A percentile compares a stretch with the other conserved stretches of the same genome.
Conservation (phyloP, 1,284 basidiomycete genomes). For the Violaceomyces palustris region DNA sequence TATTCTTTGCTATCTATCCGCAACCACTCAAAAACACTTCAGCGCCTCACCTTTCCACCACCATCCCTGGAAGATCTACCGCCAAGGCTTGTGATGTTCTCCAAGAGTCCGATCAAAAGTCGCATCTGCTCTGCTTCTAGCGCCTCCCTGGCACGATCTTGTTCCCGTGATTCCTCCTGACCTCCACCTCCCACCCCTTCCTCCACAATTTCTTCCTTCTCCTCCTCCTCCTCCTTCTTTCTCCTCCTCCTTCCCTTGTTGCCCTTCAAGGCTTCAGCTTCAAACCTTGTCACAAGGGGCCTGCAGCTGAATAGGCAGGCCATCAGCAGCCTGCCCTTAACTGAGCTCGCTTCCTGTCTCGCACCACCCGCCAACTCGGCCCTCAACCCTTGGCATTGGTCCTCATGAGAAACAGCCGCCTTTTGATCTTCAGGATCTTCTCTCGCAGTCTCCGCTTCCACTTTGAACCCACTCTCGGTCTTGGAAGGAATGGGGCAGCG, state of each 20-base stretch:
- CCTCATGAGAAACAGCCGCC: no score
- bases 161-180: background rate
- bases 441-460: slow-evolving; percentile 1
- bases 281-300: slow-evolving; percentile 11
- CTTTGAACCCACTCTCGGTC: no score
- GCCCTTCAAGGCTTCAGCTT: slow-evolving; percentile 7
- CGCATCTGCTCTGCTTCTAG: background rate
- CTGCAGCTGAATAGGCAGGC: slow-evolving; percentile 22
- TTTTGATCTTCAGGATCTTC: slow-evolving; percentile 1
- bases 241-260: background rate
- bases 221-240: slow-evolving; percentile 1
- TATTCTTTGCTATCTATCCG: no score
- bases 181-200: background rate
- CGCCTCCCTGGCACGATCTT: background rate
- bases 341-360: slow-evolving; percentile 2
- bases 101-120: no score
- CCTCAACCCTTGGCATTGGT: no score
- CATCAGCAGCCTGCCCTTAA: slow-evolving; percentile 16
- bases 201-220: background rate
- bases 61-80: no score
- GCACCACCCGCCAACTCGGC: background rate
- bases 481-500: no score
- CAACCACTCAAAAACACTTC: no score
- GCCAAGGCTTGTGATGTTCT: no score
- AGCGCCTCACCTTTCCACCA: no score